Conservation (phyloP, 208 protist genomes). For the Acanthamoeba lenticulata region DNA sequence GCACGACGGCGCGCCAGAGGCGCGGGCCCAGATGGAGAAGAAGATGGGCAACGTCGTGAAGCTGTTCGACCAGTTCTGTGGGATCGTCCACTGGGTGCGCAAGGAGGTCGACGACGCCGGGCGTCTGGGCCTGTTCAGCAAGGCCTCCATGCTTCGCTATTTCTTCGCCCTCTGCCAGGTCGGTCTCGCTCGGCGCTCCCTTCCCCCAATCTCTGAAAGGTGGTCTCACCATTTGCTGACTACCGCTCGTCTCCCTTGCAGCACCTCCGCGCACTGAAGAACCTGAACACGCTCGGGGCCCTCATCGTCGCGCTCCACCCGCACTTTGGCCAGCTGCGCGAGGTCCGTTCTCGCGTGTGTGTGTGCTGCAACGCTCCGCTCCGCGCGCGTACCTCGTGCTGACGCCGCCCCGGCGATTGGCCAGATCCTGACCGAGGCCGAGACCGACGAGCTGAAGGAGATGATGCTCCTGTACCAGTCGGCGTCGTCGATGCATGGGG, state of each 20-base stretch:
- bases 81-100: neutral
- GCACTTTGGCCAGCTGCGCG: neutral
- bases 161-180: neutral
- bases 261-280: neutral
- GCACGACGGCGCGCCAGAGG: neutral
- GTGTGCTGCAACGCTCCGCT: too few relatives aligned
- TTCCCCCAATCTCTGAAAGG: neutral
- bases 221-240: too few relatives aligned
- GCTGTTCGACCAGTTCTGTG: neutral
- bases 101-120: neutral
- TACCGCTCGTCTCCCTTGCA: neutral
- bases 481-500: neutral
- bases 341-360: neutral
- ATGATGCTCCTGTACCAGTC: conserved; percentile 4
- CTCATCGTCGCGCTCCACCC: neutral
- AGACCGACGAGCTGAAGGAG: neutral
- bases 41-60: neutral
- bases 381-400: too few relatives aligned
- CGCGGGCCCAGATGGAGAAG: neutral
- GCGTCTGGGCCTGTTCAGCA: neutral
- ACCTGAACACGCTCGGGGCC: neutral
- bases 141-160: neutral
- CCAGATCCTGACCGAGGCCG: neutral
- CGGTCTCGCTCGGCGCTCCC: neutral
- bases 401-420: too few relatives aligned